Conservation (phyloP, 2,329 filamentous ascomycete genomes). For the Fusarium equiseti region DNA sequence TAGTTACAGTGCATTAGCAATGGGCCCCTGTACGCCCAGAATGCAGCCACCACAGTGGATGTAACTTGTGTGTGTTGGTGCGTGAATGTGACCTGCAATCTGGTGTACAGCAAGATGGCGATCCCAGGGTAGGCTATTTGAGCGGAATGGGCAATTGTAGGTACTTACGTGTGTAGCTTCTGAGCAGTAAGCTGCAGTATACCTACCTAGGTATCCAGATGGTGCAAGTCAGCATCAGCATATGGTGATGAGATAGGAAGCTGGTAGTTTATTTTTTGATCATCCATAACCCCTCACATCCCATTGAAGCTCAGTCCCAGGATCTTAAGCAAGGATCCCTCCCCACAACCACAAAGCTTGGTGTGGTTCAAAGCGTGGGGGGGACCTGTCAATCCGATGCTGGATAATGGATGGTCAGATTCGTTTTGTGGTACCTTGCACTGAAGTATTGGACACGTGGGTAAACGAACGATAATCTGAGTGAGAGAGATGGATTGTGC, state of each 20-base stretch:
- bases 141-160: neutral
- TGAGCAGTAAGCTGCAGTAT: neutral
- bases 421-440: slow-evolving; percentile 24
- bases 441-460: slow-evolving; percentile 31
- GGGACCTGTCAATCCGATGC: slow-evolving; percentile 17
- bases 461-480: neutral
- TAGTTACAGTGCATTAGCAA: slow-evolving; percentile 3
- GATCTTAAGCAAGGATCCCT: slow-evolving; percentile 24
- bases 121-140: neutral
- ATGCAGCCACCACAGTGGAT: slow-evolving; percentile 23
- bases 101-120: slow-evolving; percentile 1
- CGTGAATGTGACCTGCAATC: slow-evolving; percentile 16
- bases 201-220: slow-evolving; percentile 8
- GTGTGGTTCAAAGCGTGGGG: slow-evolving; percentile 37
- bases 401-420: neutral
- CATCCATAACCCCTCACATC: slow-evolving; percentile 14
- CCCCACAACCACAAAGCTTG: slow-evolving; percentile 20
- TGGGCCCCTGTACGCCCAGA: neutral
- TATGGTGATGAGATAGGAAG: slow-evolving; percentile 33
- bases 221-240: slow-evolving; percentile 19
- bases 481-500: neutral
- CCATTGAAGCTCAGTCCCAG: slow-evolving; percentile 20
- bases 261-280: slow-evolving; percentile 15
- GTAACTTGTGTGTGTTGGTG: slow-evolving; percentile 2
- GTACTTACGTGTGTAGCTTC: neutral